Evolutionary conservation across 202 grass and related monocot genomes (phyloP).

Genomic region (Sporobolus alterniflorus): DNA sequence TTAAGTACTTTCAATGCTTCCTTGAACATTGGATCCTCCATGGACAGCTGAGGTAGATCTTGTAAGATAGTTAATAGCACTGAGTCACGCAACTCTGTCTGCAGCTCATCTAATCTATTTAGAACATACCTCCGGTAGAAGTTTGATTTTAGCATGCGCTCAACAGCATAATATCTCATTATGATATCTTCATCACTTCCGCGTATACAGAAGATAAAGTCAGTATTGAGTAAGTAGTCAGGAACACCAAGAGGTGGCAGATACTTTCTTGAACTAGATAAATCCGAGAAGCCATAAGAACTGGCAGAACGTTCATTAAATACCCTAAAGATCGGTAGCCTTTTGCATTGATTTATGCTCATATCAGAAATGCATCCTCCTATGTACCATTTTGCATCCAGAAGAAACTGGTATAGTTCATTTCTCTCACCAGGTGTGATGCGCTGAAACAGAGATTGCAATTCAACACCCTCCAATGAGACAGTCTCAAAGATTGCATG

Average conservation of each 20-base stretch:
- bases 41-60: constrained; percentile 90
- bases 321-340: constrained; percentile 80
- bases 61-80: constrained; percentile 82
- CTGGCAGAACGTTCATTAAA: constrained; percentile 51
- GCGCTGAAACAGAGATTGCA: constrained; percentile 65
- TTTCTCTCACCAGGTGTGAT: constrained; percentile 76
- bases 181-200: constrained; percentile 82
- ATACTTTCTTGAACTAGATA: constrained; percentile 73
- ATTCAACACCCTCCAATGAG: constrained; percentile 53
- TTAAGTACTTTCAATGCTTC: constrained; percentile 75
- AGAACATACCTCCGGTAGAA: constrained; percentile 83
- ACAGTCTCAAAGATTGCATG: constrained; percentile 77
- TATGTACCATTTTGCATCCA: constrained; percentile 96
- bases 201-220: constrained; percentile 81
- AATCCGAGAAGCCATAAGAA: constrained; percentile 73
- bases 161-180: constrained; percentile 82
- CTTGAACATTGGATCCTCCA: constrained; percentile 86
- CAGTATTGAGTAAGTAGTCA: constrained; percentile 66
- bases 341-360: constrained; percentile 82
- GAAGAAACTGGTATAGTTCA: constrained; percentile 84
- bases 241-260: constrained; percentile 79
- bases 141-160: constrained; percentile 71
- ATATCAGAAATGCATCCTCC: constrained; percentile 57
- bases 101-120: constrained; percentile 68
- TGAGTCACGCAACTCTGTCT: constrained; percentile 70